Conservation (phyloP, 2,329 filamentous ascomycete species). For the Exophiala oligosperma region DNA sequence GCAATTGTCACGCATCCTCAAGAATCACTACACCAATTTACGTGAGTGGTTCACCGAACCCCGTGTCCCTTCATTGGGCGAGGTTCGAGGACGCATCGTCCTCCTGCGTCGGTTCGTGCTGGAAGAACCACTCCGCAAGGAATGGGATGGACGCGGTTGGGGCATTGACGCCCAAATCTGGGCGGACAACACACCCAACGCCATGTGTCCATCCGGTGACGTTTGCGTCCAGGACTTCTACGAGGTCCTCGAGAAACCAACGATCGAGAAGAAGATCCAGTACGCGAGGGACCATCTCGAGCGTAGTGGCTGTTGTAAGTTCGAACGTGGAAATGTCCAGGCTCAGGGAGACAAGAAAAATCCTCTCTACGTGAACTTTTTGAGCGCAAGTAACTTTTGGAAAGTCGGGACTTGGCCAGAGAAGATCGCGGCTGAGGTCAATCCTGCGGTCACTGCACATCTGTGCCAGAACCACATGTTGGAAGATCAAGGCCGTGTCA, state of each 20-base stretch:
- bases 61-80: constrained; percentile 73
- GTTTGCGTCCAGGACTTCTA: constrained; percentile 94
- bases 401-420: constrained; percentile 90
- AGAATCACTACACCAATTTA: constrained; percentile 65
- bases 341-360: constrained; percentile 35
- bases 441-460: constrained; percentile 69
- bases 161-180: constrained; percentile 65
- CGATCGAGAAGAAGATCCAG: constrained; percentile 78
- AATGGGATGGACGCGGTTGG: constrained; percentile 53
- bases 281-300: constrained; percentile 74
- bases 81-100: constrained; percentile 78
- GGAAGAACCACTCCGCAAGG: constrained; percentile 47
- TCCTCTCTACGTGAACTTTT: constrained; percentile 86
- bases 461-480: constrained; percentile 54
- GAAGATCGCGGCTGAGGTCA: constrained; percentile 81
- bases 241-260: constrained; percentile 72
- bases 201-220: constrained; percentile 66
- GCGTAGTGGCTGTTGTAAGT: constrained; percentile 44
- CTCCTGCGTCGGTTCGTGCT: constrained; percentile 78
- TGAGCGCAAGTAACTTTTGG: constrained; percentile 93
- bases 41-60: constrained; percentile 77
- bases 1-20: constrained; percentile 72
- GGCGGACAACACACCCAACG: constrained; percentile 86
- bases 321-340: constrained; percentile 52
- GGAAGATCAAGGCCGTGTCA: constrained; percentile 33